Evolutionary conservation across 2,329 filamentous ascomycete genomes (phyloP).

Genomic region (Amylocarpus encephaloides): DNA sequence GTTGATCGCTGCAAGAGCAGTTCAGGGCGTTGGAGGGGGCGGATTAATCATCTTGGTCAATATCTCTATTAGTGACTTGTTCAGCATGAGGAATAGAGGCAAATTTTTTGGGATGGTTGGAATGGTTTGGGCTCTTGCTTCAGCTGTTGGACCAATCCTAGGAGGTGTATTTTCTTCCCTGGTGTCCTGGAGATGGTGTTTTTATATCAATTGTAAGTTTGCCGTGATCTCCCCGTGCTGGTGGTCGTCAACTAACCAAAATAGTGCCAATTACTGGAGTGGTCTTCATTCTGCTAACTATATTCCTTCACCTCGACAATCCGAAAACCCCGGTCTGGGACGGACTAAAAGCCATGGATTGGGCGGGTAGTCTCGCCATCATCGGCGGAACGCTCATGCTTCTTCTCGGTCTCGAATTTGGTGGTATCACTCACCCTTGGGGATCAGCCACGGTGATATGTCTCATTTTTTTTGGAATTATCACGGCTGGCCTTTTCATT

Average conservation of each 20-base stretch:
- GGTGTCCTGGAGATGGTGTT: slow-evolving; percentile 55
- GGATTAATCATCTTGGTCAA: slow-evolving; percentile 48
- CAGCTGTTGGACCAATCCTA: slow-evolving; percentile 57
- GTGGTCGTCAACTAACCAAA: not conserved
- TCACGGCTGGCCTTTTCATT: slow-evolving; percentile 55
- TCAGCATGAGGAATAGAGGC: slow-evolving; percentile 40
- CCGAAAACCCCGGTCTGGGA: slow-evolving; percentile 55
- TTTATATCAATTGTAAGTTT: slow-evolving; percentile 11
- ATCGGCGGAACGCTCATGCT: slow-evolving; percentile 76
- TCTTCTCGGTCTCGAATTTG: slow-evolving; percentile 78
- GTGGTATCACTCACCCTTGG: slow-evolving; percentile 65
- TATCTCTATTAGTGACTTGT: slow-evolving; percentile 48
- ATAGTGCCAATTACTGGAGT: slow-evolving; percentile 25
- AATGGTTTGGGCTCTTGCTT: slow-evolving; percentile 53
- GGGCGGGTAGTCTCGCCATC: slow-evolving; percentile 54
- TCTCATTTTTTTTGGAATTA: slow-evolving; percentile 54
- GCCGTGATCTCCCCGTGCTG: no score
- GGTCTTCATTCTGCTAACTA: slow-evolving; percentile 46
- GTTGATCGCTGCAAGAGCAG: slow-evolving; percentile 39
- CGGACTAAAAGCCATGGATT: slow-evolving; percentile 56
- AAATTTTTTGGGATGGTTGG: slow-evolving; percentile 56
- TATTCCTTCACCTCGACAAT: slow-evolving; percentile 61
- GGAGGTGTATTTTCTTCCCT: slow-evolving; percentile 60
- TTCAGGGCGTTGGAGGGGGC: slow-evolving; percentile 46
- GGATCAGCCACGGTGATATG: slow-evolving; percentile 28